phyloP scores from a whole-genome alignment of 176 grass and related monocot genomes.

The Alloteropsis semialata region DNA sequence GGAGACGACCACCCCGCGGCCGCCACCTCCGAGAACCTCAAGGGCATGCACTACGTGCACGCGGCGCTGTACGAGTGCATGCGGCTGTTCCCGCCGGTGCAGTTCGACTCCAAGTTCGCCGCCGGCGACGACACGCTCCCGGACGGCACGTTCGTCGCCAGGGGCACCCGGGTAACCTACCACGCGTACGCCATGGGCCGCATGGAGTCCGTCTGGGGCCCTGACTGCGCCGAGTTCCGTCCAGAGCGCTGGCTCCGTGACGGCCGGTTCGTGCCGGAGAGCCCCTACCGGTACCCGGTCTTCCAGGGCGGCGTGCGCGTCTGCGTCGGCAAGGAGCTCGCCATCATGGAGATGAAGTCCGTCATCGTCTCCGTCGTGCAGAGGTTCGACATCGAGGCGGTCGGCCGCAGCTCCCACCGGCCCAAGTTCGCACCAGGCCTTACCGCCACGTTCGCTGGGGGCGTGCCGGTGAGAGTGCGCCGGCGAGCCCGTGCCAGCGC shows the following conservation, averaged over 20 bases:
- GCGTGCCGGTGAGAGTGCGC: conserved; percentile 63
- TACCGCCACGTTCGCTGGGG: conserved; percentile 64
- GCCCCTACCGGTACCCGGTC: conserved; percentile 79
- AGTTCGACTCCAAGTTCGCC: conserved; percentile 77
- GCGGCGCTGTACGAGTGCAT: conserved; percentile 71
- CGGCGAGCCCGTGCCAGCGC: conserved; percentile 23
- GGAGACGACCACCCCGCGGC: neutral
- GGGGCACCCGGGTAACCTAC: conserved; percentile 68
- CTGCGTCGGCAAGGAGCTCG: conserved; percentile 84
- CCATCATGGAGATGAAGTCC: conserved; percentile 88
- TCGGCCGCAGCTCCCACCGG: conserved; percentile 31
- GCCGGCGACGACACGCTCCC: conserved; percentile 70
- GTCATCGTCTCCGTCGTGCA: conserved; percentile 61
- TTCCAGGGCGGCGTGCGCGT: conserved; percentile 85
- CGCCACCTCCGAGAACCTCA: conserved; percentile 34
- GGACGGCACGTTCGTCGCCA: conserved; percentile 55
- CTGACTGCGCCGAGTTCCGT: conserved; percentile 63
- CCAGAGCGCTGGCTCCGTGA: conserved; percentile 66
- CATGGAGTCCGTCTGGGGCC: conserved; percentile 77
- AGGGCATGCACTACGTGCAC: conserved; percentile 77
- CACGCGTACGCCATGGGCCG: conserved; percentile 84
- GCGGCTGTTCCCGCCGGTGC: conserved; percentile 86
- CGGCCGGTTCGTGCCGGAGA: conserved; percentile 51
- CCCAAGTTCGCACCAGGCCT: conserved; percentile 71
- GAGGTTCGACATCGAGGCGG: conserved; percentile 58